These are phyloP conservation scores for Cudoniella acicularis DNA, from an alignment of 495 filamentous ascomycete genomes.

Conservation along the genomic window DNA sequence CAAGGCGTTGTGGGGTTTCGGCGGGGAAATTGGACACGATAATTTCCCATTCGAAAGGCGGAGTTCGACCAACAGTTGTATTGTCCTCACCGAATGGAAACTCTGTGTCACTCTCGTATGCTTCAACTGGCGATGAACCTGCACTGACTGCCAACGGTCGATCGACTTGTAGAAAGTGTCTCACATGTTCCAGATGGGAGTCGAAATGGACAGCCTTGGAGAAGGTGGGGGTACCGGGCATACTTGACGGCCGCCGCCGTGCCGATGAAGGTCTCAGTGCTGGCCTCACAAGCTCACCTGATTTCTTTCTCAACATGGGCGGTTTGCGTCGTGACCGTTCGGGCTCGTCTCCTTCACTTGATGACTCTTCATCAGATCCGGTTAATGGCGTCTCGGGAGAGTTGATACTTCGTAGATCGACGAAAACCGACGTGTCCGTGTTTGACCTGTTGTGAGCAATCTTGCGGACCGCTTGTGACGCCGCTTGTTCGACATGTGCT, in stretches of 20 bases:
- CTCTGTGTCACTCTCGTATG: constrained; percentile 74
- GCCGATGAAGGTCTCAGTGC: constrained; percentile 72
- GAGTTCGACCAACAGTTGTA: constrained; percentile 29
- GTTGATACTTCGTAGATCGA: constrained; percentile 37
- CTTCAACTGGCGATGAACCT: constrained; percentile 88
- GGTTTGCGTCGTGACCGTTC: constrained; percentile 53
- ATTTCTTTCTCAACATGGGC: constrained; percentile 94
- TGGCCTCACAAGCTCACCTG: constrained; percentile 91
- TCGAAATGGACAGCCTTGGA: constrained; percentile 96
- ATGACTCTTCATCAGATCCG: constrained; percentile 59
- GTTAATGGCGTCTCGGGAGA: constrained; percentile 52
- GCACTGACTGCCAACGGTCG: constrained; percentile 92
- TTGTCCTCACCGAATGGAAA: constrained; percentile 75
- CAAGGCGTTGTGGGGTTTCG: constrained; percentile 58
- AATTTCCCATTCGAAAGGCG: constrained; percentile 83
- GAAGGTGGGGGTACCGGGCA: constrained; percentile 96
- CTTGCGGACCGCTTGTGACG: constrained; percentile 24
- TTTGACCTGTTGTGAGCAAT: constrained; percentile 77
- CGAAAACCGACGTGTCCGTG: constrained; percentile 67
- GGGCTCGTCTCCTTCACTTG: constrained; percentile 58
- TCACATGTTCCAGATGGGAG: constrained; percentile 86
- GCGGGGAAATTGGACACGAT: constrained; percentile 76
- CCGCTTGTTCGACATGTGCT: constrained; percentile 12
- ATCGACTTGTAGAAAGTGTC: constrained; percentile 92
- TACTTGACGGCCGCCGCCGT: constrained; percentile 81